Evolutionary conservation across 148 eudicot species (phyloP).

Genomic region (Diospyros kaki): DNA sequence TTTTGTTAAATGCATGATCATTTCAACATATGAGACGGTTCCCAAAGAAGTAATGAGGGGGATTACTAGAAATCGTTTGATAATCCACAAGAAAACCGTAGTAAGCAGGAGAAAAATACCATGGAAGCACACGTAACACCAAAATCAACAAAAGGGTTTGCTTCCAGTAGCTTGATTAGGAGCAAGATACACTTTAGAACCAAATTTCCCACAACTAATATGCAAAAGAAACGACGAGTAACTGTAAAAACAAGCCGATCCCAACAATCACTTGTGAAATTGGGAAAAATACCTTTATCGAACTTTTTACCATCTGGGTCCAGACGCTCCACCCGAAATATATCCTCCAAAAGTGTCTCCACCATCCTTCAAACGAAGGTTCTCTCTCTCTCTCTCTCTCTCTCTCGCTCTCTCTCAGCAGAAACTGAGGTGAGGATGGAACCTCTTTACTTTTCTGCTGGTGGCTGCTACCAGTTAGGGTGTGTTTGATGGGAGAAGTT

Average conservation of each 20-base stretch:
- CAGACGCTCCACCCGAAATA: slow-evolving; percentile 23
- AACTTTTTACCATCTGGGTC: slow-evolving; percentile 35
- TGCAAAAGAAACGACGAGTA: not conserved
- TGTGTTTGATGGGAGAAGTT: too few relatives aligned
- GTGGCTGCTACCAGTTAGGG: too few relatives aligned
- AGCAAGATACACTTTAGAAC: not conserved
- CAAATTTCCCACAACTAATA: not conserved
- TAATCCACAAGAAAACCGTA: too few relatives aligned
- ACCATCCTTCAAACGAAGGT: slow-evolving; percentile 17
- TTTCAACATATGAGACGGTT: not conserved
- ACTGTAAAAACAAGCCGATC: not conserved
- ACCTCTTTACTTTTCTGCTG: too few relatives aligned
- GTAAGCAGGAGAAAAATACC: not conserved
- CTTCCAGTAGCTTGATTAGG: not conserved
- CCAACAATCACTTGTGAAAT: not conserved
- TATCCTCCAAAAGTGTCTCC: slow-evolving; percentile 34
- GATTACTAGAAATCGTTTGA: too few relatives aligned
- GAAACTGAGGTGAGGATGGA: too few relatives aligned
- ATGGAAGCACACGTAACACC: not conserved
- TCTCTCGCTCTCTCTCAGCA: not conserved
- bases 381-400: not conserved
- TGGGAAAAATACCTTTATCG: slow-evolving; percentile 39
- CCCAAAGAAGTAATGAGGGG: not conserved
- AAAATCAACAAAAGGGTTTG: not conserved
- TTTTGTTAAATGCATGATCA: not conserved